A percentile compares a stretch with the other conserved stretches of the same genome.
Conservation (phyloP, 805 yeast genomes). For the Ogataea trehaloabstinens region DNA sequence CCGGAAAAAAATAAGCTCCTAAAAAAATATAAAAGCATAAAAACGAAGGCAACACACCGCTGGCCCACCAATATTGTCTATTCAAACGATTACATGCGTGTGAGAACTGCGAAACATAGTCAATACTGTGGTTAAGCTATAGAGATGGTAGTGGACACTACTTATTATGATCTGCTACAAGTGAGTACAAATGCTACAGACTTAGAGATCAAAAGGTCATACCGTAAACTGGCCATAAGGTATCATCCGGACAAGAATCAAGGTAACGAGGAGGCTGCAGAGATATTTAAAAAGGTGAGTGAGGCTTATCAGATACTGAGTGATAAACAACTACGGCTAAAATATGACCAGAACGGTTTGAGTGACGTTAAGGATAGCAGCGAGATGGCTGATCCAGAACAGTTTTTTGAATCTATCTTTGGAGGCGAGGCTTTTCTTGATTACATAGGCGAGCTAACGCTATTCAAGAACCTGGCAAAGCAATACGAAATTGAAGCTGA, state of each 20-base stretch:
- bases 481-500: conserved; percentile 47
- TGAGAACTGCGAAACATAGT: too few species aligned
- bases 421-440: conserved; percentile 79
- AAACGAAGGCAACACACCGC: too few species aligned
- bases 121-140: too few species aligned
- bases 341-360: conserved; percentile 79
- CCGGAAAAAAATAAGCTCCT: too few species aligned
- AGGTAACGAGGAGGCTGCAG: conserved; percentile 87
- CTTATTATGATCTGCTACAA: conserved; percentile 79
- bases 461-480: conserved; percentile 61
- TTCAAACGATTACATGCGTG: too few species aligned
- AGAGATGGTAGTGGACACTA: conserved; percentile 89
- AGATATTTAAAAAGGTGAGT: conserved; percentile 72
- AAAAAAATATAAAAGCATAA: too few species aligned
- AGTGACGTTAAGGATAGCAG: conserved; percentile 48
- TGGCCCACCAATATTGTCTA: too few species aligned
- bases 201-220: conserved; percentile 87
- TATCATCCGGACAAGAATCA: conserved; percentile 97
- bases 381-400: conserved; percentile 79
- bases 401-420: conserved; percentile 78
- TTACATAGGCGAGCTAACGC: conserved; percentile 76
- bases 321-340: conserved; percentile 62
- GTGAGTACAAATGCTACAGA: conserved; percentile 69
- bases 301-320: conserved; percentile 80
- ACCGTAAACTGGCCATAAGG: conserved; percentile 82